Percentiles rank a stretch among this genome's conserved stretches.
Conservation (phyloP, 441 rosid species). For the Populus trichocarpa region DNA sequence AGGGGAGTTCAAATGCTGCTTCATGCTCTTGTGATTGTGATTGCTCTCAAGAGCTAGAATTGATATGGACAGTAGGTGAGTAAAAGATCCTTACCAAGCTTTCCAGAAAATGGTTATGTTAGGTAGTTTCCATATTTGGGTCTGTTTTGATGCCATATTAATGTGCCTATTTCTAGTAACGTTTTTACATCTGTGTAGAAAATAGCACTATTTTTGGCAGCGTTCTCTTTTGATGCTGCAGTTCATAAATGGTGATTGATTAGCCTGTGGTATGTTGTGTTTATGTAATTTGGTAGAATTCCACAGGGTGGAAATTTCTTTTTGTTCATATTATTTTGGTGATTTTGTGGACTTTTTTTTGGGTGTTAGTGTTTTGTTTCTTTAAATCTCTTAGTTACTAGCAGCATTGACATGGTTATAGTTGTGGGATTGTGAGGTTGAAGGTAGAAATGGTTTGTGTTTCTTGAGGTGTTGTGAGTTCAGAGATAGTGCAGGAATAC, state of each 20-base stretch:
- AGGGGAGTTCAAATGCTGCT: conserved; percentile 19
- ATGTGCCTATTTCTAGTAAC: neutral
- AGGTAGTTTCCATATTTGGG: neutral
- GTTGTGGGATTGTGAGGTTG: too few species aligned
- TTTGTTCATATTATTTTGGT: neutral
- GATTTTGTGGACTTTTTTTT: neutral
- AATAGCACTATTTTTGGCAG: neutral
- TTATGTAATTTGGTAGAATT: neutral
- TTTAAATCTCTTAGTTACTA: neutral
- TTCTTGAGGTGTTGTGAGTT: too few species aligned
- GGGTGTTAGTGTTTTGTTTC: neutral
- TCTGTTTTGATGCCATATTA: neutral
- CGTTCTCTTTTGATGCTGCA: neutral
- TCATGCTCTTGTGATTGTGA: conserved; percentile 52
- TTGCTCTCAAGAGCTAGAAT: conserved; percentile 33
- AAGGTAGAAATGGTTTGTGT: too few species aligned
- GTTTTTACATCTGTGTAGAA: neutral
- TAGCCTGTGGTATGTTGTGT: neutral
- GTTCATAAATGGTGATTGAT: neutral
- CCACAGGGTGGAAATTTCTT: neutral
- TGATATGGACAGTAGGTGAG: conserved; percentile 35
- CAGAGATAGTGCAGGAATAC: too few species aligned
- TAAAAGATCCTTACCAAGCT: conserved; percentile 1
- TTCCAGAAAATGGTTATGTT: neutral
- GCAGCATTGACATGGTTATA: too few species aligned